Base-by-base conservation (phyloP, 75 land plant genomes). In the Picea sitchensis region DNA sequence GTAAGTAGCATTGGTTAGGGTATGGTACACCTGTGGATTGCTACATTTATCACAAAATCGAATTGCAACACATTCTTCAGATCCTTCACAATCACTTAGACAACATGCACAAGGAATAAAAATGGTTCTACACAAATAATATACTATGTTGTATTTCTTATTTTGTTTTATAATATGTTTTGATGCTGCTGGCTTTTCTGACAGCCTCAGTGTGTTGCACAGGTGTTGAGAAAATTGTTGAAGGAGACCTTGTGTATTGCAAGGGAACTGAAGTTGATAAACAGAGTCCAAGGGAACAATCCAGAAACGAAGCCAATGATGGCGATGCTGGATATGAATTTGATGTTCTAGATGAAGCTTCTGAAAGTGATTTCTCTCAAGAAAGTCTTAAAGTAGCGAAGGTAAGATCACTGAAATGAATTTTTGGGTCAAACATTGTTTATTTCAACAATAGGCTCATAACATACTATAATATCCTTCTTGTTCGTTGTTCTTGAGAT, bases 181-280 rank as follows among this genome's bases (percentile, higher is more conserved):
- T 51, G 54, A 51, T 51, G 54, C 8, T 51, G 9, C 54, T 51
- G 54, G 54, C 8, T 51, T 17, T 51, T 41, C 78, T 51, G 21
- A 61, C 20, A 59, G n/a, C 47, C 2, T 31, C 5, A 78, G 4
- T 20, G 41, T 79, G 31, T n/a, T 17, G 4, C 65, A 73, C 89
- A 96, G 99, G 99, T 38, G 69, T 79, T 73, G 78, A 85, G 11
- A 65, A 83, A 65, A 92, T 94, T 79, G 90, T 90, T 26, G 82
- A 88, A 78, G 99, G 99, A 68, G 99, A 96, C 83, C 77, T 96
- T 62, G 99, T 96, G 14, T 88, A 86, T 76, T 84, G 84, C 61
- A 90, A 86, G 79, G 90, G 82, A 59, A 36, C 41, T 58, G 71
- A 67, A 73, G 21, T 77, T 61, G 88, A 80, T 51, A 83, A 80